A percentile compares a stretch with the other conserved stretches of the same genome.
Evolutionary conservation across 441 rosid species (phyloP).

Genomic region (Oxalis stricta): DNA sequence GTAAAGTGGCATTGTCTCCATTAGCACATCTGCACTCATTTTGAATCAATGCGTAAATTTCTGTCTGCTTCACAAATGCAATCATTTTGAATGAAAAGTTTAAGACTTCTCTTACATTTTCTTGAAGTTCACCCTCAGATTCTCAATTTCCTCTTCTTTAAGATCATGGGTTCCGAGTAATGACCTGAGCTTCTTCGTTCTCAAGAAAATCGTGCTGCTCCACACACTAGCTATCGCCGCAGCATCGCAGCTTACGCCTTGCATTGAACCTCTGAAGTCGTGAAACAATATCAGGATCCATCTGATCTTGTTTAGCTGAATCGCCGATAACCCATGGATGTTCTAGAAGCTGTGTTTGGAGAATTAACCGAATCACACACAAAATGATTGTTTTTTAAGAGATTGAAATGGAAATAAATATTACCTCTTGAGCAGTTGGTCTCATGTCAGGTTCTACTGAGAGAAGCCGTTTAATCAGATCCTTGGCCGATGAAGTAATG

Average conservation of each 20-base stretch:
- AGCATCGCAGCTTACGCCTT: slow-evolving; percentile 47
- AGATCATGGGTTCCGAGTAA: slow-evolving; percentile 51
- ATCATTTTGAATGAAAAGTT: too few species aligned
- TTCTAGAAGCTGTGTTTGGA: slow-evolving; percentile 31
- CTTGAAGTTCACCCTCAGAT: slow-evolving; percentile 35
- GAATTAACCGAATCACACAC: too few species aligned
- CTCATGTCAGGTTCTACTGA: slow-evolving; percentile 52
- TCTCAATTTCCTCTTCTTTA: slow-evolving; percentile 36
- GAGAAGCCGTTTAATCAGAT: slow-evolving; percentile 44
- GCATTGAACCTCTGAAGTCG: slow-evolving; percentile 51
- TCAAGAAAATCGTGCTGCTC: slow-evolving; percentile 44
- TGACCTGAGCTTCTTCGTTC: slow-evolving; percentile 49
- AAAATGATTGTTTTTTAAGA: too few species aligned
- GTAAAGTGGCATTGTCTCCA: slow-evolving; percentile 54
- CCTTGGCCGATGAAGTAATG: slow-evolving; percentile 45
- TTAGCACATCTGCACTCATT: slow-evolving; percentile 36
- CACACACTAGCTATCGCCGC: slow-evolving; percentile 63
- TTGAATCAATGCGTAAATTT: neutral
- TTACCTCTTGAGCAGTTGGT: slow-evolving; percentile 50
- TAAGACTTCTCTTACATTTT: slow-evolving; percentile 25
- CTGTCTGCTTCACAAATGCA: neutral
- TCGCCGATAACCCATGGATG: slow-evolving; percentile 69
- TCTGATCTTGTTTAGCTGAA: slow-evolving; percentile 47
- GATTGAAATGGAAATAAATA: too few species aligned
- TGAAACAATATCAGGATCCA: slow-evolving; percentile 55